A percentile compares a stretch with the other conserved stretches of the same genome.
Evolutionary conservation across 495 filamentous ascomycete species (phyloP).

Genomic region (Viridothelium virens): DNA sequence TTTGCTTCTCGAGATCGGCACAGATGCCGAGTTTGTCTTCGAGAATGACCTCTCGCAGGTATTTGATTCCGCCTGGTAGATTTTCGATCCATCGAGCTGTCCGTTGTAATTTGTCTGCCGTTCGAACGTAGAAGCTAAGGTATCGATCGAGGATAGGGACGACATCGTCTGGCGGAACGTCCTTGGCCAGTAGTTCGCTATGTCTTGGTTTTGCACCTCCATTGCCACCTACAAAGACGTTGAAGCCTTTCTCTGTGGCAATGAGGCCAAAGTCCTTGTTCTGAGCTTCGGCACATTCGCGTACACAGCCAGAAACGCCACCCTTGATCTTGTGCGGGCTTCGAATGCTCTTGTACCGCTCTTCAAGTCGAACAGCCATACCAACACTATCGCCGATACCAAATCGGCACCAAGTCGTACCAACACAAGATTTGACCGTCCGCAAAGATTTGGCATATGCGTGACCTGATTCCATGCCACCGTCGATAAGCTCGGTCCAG

Average conservation of each 20-base stretch:
- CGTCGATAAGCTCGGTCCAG: constrained; percentile 77
- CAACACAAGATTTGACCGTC: constrained; percentile 92
- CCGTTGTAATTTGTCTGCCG: constrained; percentile 88
- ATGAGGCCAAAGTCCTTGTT: constrained; percentile 96
- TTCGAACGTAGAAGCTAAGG: constrained; percentile 93
- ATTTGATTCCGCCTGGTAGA: constrained; percentile 78
- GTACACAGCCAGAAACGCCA: constrained; percentile 83
- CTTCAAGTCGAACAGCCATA: constrained; percentile 86
- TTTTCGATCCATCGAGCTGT: constrained; percentile 90
- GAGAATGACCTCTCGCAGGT: constrained; percentile 75
- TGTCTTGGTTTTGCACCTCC: constrained; percentile 84
- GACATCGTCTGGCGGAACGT: constrained; percentile 79
- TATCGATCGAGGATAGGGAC: constrained; percentile 86
- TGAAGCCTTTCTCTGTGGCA: constrained; percentile 91
- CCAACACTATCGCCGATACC: constrained; percentile 95
- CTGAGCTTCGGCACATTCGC: constrained; percentile 93
- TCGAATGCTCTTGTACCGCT: constrained; percentile 90
- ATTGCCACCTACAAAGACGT: constrained; percentile 89
- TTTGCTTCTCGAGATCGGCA: constrained; percentile 78
- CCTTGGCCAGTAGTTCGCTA: constrained; percentile 80
- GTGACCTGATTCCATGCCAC: constrained; percentile 92
- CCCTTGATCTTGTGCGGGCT: constrained; percentile 91
- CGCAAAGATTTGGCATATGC: constrained; percentile 89
- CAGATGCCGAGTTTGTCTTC: constrained; percentile 86
- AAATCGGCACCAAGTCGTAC: constrained; percentile 90